phyloP scores from a whole-genome alignment of 2,329 filamentous ascomycete species.

The Metarhizium guizhouense region DNA sequence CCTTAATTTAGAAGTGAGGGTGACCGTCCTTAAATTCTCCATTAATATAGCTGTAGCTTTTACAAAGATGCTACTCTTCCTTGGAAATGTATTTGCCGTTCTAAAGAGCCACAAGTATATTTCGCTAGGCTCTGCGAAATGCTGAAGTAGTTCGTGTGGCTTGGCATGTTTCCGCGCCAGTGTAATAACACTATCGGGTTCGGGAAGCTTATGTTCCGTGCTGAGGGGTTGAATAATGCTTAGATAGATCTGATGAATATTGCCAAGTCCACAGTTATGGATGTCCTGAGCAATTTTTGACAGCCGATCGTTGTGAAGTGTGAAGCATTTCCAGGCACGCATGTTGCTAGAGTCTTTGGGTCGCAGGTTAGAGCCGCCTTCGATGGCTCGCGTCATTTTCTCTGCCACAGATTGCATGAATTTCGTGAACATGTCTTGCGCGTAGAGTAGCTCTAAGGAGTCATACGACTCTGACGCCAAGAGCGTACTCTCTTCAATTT shows the following conservation, averaged over 20 bases:
- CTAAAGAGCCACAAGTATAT: background rate
- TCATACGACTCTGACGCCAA: background rate
- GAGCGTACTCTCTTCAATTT: background rate
- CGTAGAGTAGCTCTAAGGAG: slow-evolving; percentile 10
- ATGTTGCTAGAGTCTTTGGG: background rate
- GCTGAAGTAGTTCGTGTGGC: background rate
- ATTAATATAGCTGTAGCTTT: background rate
- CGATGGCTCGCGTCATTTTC: slow-evolving; percentile 1
- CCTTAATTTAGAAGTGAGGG: background rate
- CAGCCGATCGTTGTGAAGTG: background rate
- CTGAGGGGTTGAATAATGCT: background rate
- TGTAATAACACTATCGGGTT: background rate
- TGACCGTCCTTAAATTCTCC: background rate
- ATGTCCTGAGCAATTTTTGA: background rate
- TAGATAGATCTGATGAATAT: background rate
- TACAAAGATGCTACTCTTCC: too few species aligned
- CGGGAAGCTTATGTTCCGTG: background rate
- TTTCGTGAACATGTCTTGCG: slow-evolving; percentile 18
- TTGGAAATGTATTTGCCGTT: background rate
- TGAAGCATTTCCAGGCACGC: background rate
- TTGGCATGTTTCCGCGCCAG: background rate
- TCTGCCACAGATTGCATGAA: slow-evolving; percentile 20
- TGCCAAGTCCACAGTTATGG: background rate
- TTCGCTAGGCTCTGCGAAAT: background rate
- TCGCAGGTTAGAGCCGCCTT: background rate